Percentiles rank a stretch among this genome's conserved stretches.
phyloP scores from a whole-genome alignment of 1,284 basidiomycete genomes.

The Pyrrhoderma noxium region DNA sequence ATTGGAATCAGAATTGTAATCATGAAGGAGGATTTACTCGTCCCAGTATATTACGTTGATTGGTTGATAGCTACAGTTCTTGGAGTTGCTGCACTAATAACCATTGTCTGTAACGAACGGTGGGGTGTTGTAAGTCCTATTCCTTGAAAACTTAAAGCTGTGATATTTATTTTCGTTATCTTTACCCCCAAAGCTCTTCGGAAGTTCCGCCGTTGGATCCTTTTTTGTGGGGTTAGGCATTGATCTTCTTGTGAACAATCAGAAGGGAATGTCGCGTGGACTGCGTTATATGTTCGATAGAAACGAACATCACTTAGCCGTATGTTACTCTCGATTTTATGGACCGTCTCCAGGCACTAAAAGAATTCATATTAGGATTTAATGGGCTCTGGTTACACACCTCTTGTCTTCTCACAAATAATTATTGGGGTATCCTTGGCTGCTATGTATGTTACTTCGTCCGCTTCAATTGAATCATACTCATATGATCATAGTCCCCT shows the following conservation, averaged over 20 bases:
- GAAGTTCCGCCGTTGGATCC: conserved; percentile 49
- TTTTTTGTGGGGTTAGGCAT: conserved; percentile 49
- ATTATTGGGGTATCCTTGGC: conserved; percentile 40
- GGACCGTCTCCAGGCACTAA: not conserved
- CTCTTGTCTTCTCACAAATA: conserved; percentile 37
- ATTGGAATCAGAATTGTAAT: conserved; percentile 50
- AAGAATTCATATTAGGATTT: conserved; percentile 34
- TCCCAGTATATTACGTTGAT: conserved; percentile 39
- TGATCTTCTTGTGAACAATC: conserved; percentile 49
- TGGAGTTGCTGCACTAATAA: conserved; percentile 34
- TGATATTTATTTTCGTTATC: not conserved
- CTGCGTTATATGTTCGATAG: conserved; percentile 56
- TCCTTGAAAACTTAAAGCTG: not conserved
- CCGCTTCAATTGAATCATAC: not conserved
- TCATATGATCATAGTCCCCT: conserved; percentile 27
- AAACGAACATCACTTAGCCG: conserved; percentile 48
- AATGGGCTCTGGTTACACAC: conserved; percentile 37
- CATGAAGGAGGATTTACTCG: conserved; percentile 41
- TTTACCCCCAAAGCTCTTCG: conserved; percentile 32
- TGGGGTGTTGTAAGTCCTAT: conserved; percentile 42
- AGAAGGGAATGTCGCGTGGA: conserved; percentile 54
- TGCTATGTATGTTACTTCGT: conserved; percentile 30
- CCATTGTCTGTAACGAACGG: conserved; percentile 39
- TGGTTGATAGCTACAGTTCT: conserved; percentile 45
- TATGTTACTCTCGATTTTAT: conserved; percentile 27